Evolutionary conservation across 805 yeast species (phyloP).

Genomic region (Candida tallmaniae): DNA sequence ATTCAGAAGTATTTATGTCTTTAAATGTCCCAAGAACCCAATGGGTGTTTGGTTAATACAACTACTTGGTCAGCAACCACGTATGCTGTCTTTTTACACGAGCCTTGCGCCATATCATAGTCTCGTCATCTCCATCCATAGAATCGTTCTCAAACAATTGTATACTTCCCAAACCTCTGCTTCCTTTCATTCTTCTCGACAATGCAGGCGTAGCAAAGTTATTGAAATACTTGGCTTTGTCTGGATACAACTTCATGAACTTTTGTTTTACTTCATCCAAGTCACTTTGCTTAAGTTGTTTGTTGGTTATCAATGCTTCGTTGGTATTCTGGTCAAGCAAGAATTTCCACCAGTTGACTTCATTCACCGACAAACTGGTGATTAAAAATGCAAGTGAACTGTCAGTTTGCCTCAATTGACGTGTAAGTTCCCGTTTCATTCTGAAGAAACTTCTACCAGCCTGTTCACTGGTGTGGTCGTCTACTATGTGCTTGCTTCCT

Average conservation of each 20-base stretch:
- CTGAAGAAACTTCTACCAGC: slow-evolving; percentile 12
- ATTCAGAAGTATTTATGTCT: too few relatives aligned
- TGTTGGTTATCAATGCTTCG: slow-evolving; percentile 23
- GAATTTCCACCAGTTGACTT: slow-evolving; percentile 39
- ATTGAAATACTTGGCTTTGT: slow-evolving; percentile 34
- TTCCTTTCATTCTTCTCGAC: slow-evolving; percentile 33
- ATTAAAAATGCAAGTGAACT: slow-evolving; percentile 22
- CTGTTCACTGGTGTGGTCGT: slow-evolving; percentile 17
- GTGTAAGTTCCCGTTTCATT: slow-evolving; percentile 25
- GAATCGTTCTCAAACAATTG: too few relatives aligned
- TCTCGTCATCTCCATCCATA: too few relatives aligned
- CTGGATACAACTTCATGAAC: slow-evolving; percentile 19
- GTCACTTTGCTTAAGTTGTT: slow-evolving; percentile 17
- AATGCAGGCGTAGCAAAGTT: slow-evolving; percentile 40
- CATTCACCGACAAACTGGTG: slow-evolving; percentile 23
- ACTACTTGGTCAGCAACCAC: too few relatives aligned
- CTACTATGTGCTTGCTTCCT: slow-evolving; percentile 32
- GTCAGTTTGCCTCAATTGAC: slow-evolving; percentile 19
- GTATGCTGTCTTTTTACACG: too few relatives aligned
- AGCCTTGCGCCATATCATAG: too few relatives aligned
- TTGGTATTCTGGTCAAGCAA: slow-evolving; percentile 28
- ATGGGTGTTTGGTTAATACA: too few relatives aligned
- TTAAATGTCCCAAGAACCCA: too few relatives aligned
- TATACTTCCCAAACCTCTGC: slow-evolving; percentile 27
- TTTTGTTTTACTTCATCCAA: slow-evolving; percentile 15